Percentiles rank a stretch among this genome's conserved stretches.
phyloP scores from a whole-genome alignment of 352 stramenopile genomes.

The Globisporangium yorkense region DNA sequence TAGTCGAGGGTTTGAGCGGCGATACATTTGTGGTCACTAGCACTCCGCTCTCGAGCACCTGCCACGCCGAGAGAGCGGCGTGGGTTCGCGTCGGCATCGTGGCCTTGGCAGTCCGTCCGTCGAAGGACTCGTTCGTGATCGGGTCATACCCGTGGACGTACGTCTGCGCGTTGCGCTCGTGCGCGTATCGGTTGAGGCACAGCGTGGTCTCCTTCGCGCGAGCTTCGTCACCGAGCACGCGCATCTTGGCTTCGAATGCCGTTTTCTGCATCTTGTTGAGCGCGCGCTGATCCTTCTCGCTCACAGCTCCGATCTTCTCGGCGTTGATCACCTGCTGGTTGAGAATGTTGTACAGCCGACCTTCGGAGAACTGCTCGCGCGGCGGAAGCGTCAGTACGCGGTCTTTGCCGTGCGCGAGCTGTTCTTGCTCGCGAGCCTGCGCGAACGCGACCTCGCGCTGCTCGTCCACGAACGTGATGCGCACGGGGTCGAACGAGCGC shows the following conservation, averaged over 20 bases:
- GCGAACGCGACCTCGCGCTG: slow-evolving; percentile 1
- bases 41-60: slow-evolving; percentile 39
- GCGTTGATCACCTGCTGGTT: slow-evolving; percentile 60
- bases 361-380: slow-evolving; percentile 57
- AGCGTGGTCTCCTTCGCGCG: slow-evolving; percentile 31
- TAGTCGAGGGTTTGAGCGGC: neutral
- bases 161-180: slow-evolving; percentile 46
- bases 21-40: slow-evolving; percentile 23
- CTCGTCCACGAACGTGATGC: slow-evolving; percentile 47
- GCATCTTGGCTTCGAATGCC: slow-evolving; percentile 49
- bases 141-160: slow-evolving; percentile 62
- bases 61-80: slow-evolving; percentile 31
- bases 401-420: slow-evolving; percentile 50
- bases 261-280: slow-evolving; percentile 65
- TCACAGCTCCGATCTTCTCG: slow-evolving; percentile 29
- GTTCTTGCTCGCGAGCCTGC: slow-evolving; percentile 34
- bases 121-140: slow-evolving; percentile 54
- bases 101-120: slow-evolving; percentile 38
- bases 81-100: slow-evolving; percentile 42
- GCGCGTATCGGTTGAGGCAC: slow-evolving; percentile 58
- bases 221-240: slow-evolving; percentile 24
- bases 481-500: slow-evolving; percentile 57
- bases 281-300: slow-evolving; percentile 33
- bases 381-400: slow-evolving; percentile 43
- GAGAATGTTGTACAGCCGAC: slow-evolving; percentile 74